A percentile compares a stretch with the other conserved stretches of the same genome.
Conservation (phyloP, 768 basidiomycete genomes). For the Auriscalpium microsporum region DNA sequence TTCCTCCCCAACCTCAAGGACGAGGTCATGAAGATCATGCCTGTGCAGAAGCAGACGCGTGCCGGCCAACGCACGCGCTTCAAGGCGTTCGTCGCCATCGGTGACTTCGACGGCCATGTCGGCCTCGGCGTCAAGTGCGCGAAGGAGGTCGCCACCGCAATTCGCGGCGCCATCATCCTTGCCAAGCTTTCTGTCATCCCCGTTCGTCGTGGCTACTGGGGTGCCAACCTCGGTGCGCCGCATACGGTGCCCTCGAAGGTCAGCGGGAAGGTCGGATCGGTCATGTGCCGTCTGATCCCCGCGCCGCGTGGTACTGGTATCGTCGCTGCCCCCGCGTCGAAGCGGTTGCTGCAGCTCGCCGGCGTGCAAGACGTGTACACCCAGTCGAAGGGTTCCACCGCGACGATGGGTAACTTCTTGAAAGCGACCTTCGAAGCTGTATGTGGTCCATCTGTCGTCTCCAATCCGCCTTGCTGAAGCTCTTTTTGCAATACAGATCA, state of each 20-base stretch:
- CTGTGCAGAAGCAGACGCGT: constrained; percentile 99
- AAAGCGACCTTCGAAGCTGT: constrained; percentile 94
- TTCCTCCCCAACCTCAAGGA: constrained; percentile 99
- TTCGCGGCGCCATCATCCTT: constrained; percentile 98
- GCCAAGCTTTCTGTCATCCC: constrained; percentile 98
- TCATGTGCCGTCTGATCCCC: constrained; percentile 98
- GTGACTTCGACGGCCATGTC: constrained; percentile 97
- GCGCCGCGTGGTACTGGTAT: constrained; percentile 99
- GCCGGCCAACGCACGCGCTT: constrained; percentile 99
- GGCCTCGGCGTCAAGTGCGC: constrained; percentile 99
- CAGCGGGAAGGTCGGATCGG: constrained; percentile 96
- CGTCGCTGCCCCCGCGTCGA: constrained; percentile 96
- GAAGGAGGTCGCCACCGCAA: constrained; percentile 99
- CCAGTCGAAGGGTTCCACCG: constrained; percentile 95
- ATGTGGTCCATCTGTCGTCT: constrained; percentile 23
- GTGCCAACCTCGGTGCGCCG: constrained; percentile 96
- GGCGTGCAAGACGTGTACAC: constrained; percentile 98
- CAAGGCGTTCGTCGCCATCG: constrained; percentile 99
- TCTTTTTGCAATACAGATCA: constrained; percentile 48
- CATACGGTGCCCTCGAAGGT: constrained; percentile 99
- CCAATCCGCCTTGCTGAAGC: background rate
- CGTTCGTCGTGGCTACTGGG: constrained; percentile 99
- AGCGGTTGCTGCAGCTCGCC: constrained; percentile 93
- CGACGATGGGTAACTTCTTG: constrained; percentile 98
- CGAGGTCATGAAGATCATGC: constrained; percentile 99